Evolutionary conservation across 352 stramenopile species (phyloP).

Genomic region (Pythium diclinum): DNA sequence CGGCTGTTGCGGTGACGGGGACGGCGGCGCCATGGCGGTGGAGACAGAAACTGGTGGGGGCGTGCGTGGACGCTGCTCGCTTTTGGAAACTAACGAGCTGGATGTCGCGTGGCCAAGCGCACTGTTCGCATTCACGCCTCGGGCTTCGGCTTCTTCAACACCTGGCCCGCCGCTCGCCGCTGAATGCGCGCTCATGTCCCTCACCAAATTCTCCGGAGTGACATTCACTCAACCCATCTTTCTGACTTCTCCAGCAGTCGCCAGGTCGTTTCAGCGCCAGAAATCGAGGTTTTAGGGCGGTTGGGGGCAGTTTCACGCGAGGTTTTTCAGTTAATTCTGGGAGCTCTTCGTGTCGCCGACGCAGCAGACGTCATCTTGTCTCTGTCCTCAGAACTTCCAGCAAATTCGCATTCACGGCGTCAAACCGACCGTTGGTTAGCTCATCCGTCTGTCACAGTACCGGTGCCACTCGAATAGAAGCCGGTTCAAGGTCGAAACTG

Average conservation of each 20-base stretch:
- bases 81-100: constrained; percentile 8
- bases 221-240: constrained; percentile 5
- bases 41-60: not conserved
- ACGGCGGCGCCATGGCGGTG: constrained; percentile 12
- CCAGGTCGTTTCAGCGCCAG: not conserved
- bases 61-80: not conserved
- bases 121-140: constrained; percentile 19
- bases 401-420: constrained; percentile 24
- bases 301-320: not conserved
- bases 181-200: constrained; percentile 22
- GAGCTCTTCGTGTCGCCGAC: not conserved
- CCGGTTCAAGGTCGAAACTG: constrained; percentile 17
- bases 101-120: not conserved
- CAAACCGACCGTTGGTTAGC: not conserved
- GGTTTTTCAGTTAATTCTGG: constrained; percentile 16
- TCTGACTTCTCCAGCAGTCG: not conserved
- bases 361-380: constrained; percentile 10
- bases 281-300: constrained; percentile 17
- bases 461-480: constrained; percentile 3
- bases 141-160: constrained; percentile 6
- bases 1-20: constrained; percentile 6
- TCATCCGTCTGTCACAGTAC: not conserved
- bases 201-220: constrained; percentile 1
- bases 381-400: constrained; percentile 11
- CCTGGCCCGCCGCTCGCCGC: not conserved